Conservation (phyloP, 2,329 filamentous ascomycete genomes). For the Fusarium avenaceum region DNA sequence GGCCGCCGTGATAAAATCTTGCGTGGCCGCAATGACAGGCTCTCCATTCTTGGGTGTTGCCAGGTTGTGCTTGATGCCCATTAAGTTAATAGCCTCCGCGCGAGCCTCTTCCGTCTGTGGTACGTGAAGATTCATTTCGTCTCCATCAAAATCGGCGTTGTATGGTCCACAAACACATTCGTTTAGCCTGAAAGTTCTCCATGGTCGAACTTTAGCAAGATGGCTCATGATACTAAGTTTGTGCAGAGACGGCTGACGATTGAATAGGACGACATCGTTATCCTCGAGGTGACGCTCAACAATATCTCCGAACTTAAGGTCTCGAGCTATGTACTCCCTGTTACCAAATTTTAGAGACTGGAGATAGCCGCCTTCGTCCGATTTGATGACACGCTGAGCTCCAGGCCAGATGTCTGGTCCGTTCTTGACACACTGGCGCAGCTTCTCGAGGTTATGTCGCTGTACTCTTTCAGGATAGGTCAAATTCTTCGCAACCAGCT, state of each 20-base stretch:
- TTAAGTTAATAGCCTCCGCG: slow-evolving; percentile 93
- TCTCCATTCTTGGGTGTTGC: slow-evolving; percentile 97
- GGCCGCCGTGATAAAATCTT: slow-evolving; percentile 98
- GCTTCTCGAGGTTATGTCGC: slow-evolving; percentile 85
- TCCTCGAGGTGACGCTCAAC: slow-evolving; percentile 97
- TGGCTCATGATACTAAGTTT: slow-evolving; percentile 99
- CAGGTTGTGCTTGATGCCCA: slow-evolving; percentile 98
- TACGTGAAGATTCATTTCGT: slow-evolving; percentile 99
- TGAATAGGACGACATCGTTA: slow-evolving; percentile 96
- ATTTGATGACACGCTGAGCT: slow-evolving; percentile 84
- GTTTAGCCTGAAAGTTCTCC: slow-evolving; percentile 96
- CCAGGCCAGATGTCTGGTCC: slow-evolving; percentile 87
- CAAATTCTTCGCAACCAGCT: slow-evolving; percentile 93
- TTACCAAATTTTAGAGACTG: slow-evolving; percentile 82
- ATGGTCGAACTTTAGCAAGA: slow-evolving; percentile 90
- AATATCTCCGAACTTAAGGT: slow-evolving; percentile 84
- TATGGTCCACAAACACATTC: slow-evolving; percentile 99
- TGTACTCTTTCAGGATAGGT: slow-evolving; percentile 94
- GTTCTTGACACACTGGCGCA: slow-evolving; percentile 79
- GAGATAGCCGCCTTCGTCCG: slow-evolving; percentile 76
- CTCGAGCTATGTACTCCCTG: slow-evolving; percentile 76
- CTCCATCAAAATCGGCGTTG: slow-evolving; percentile 98
- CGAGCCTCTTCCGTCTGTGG: slow-evolving; percentile 97
- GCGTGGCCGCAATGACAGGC: slow-evolving; percentile 98
- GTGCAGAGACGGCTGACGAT: slow-evolving; percentile 96